A percentile compares a stretch with the other conserved stretches of the same genome.
Conservation (phyloP, 1,284 basidiomycete species). For the Trametes polyzona region DNA sequence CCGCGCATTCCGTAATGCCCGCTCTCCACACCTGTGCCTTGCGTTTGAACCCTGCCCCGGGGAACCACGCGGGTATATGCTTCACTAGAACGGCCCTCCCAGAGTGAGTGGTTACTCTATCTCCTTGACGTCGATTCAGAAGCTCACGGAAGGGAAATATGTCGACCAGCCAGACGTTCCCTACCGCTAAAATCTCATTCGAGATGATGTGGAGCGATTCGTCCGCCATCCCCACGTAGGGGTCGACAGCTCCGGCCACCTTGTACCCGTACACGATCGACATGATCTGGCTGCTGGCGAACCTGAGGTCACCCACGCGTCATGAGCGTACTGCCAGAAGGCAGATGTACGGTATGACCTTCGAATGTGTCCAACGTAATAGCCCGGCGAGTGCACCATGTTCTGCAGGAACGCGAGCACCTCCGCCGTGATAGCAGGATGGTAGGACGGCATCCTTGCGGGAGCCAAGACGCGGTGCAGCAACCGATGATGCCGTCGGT, state of each 20-base stretch:
- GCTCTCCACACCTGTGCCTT: conserved; percentile 66
- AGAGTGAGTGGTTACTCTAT: neutral
- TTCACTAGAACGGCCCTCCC: conserved; percentile 23
- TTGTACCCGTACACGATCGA: conserved; percentile 1
- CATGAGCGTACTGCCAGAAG: neutral
- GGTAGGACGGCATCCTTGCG: conserved; percentile 54
- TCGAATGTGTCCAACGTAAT: conserved; percentile 33
- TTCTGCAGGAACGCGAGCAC: conserved; percentile 39
- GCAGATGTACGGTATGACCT: conserved; percentile 14
- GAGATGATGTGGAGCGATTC: conserved; percentile 63
- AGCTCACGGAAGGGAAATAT: conserved; percentile 45
- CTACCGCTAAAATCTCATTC: conserved; percentile 45
- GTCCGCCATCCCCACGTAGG: conserved; percentile 52
- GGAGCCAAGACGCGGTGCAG: conserved; percentile 62
- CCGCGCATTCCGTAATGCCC: conserved; percentile 64
- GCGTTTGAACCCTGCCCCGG: conserved; percentile 37
- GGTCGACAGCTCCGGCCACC: neutral
- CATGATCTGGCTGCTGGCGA: neutral
- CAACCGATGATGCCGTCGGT: conserved; percentile 63
- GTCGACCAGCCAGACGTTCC: conserved; percentile 6
- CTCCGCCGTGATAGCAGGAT: conserved; percentile 57
- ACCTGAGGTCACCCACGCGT: neutral
- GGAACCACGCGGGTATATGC: conserved; percentile 36
- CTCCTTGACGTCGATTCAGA: neutral
- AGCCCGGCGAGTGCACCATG: conserved; percentile 32